These are phyloP conservation scores for Penicillium sp. DNA, from an alignment of 2,329 filamentous ascomycete genomes.

Conservation along the genomic window DNA sequence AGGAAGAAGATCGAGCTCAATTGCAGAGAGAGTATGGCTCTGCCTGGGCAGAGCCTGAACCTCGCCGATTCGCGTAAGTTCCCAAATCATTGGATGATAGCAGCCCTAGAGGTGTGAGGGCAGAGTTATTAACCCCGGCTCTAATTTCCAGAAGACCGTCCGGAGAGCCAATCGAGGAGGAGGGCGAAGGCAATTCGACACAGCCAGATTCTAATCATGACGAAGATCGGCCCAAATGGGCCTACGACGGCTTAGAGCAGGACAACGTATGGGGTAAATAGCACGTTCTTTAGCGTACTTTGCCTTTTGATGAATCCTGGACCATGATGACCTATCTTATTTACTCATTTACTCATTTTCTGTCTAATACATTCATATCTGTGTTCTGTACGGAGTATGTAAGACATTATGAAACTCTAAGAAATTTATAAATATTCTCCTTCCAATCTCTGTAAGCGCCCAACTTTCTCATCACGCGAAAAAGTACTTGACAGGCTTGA, in stretches of 20 bases:
- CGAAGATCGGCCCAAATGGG: slow-evolving; percentile 20
- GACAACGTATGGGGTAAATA: slow-evolving; percentile 37
- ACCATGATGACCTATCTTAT: neutral
- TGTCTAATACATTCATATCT: neutral
- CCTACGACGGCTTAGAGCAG: slow-evolving; percentile 36
- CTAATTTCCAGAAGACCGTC: slow-evolving; percentile 30
- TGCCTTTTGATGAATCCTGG: neutral
- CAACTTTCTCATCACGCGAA: slow-evolving; percentile 5
- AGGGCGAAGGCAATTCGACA: slow-evolving; percentile 10
- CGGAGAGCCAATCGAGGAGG: slow-evolving; percentile 31
- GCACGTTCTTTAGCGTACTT: neutral
- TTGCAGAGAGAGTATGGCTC: slow-evolving; percentile 62
- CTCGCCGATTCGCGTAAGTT: slow-evolving; percentile 35
- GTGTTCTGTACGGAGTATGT: neutral
- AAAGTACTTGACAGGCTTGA: neutral
- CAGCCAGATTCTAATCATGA: slow-evolving; percentile 14
- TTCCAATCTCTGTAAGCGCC: slow-evolving; percentile 20
- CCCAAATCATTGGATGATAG: neutral
- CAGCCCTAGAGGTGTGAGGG: neutral
- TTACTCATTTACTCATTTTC: neutral
- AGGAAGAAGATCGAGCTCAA: slow-evolving; percentile 61
- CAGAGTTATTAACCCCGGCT: slow-evolving; percentile 17
- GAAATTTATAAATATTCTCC: neutral
- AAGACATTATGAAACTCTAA: neutral
- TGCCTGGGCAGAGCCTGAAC: slow-evolving; percentile 54